These are phyloP conservation scores for Triadica sebifera DNA, from an alignment of 345 rosid species.

Conservation along the genomic window DNA sequence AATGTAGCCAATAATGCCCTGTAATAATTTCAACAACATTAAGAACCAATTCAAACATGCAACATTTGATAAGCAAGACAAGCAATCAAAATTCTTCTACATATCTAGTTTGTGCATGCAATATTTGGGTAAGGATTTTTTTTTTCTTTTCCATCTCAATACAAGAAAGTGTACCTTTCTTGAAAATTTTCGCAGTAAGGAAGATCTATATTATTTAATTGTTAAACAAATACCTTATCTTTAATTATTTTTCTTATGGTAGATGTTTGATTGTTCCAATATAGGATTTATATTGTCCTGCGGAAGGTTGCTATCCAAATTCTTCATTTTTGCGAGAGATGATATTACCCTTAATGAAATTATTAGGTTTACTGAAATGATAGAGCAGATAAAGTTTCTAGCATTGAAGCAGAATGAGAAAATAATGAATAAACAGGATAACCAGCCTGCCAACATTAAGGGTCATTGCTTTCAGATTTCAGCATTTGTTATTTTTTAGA, in stretches of 20 bases:
- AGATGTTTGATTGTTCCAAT: neutral
- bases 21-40: slow-evolving; percentile 32
- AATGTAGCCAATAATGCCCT: slow-evolving; percentile 87
- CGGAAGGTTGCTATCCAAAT: neutral
- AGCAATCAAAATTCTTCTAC: neutral
- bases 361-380: neutral
- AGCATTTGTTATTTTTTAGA: neutral
- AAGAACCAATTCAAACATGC: neutral
- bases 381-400: neutral
- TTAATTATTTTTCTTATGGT: neutral
- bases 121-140: neutral
- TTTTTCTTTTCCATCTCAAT: neutral
- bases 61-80: neutral
- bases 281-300: neutral
- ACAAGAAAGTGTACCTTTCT: neutral
- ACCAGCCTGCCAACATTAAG: neutral
- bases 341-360: neutral
- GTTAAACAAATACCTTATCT: neutral
- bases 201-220: neutral
- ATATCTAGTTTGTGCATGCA: neutral
- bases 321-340: neutral
- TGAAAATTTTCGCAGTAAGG: neutral
- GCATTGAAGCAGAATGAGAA: neutral
- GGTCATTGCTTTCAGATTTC: neutral
- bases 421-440: neutral